These are phyloP conservation scores for Zoysia japonica DNA, from an alignment of 176 grass and related monocot genomes.

Conservation along the genomic window DNA sequence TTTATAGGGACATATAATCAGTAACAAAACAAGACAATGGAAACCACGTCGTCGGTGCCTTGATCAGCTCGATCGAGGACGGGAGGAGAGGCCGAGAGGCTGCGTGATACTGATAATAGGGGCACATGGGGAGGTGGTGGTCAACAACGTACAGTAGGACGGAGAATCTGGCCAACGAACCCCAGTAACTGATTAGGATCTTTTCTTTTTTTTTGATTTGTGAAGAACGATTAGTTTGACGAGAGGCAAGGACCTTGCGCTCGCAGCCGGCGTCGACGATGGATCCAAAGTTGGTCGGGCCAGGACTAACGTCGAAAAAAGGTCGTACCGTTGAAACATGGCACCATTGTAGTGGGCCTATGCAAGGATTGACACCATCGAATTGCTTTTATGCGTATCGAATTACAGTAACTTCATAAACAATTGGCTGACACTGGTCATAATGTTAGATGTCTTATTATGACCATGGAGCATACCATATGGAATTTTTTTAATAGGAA, in stretches of 20 bases:
- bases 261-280: not conserved
- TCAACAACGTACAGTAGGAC: not conserved
- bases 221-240: not conserved
- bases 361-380: not conserved
- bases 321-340: not conserved
- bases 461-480: not conserved
- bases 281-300: not conserved
- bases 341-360: too few species aligned
- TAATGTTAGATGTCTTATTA: not conserved
- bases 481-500: not conserved
- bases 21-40: not conserved
- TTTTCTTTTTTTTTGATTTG: too few species aligned
- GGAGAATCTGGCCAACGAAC: too few species aligned
- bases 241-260: not conserved
- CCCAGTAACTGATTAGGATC: not conserved
- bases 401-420: not conserved
- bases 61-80: not conserved
- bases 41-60: conserved; percentile 20
- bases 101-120: not conserved
- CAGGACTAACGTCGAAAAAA: not conserved
- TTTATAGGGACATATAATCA: not conserved
- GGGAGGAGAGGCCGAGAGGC: too few species aligned
- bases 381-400: too few species aligned
- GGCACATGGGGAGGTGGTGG: not conserved
- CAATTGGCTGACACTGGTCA: not conserved